A percentile compares a stretch with the other conserved stretches of the same genome.
phyloP scores from a whole-genome alignment of 305 asterid genomes.

The Monarda citriodora region DNA sequence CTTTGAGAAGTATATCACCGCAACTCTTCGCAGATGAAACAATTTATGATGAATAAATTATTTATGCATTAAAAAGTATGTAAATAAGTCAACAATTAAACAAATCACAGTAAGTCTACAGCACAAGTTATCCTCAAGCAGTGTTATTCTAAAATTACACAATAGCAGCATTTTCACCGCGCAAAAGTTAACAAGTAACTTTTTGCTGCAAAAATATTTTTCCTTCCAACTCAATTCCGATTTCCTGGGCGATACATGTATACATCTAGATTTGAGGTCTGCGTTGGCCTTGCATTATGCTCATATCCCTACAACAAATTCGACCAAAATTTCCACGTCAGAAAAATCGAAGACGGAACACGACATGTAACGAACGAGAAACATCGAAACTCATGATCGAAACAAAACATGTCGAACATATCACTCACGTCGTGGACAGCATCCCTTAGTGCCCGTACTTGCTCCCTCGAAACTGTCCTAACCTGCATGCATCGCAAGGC shows the following conservation, averaged over 20 bases:
- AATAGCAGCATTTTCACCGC: neutral
- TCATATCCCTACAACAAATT: slow-evolving; percentile 50
- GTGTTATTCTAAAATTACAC: neutral
- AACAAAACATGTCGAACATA: neutral
- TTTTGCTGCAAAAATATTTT: neutral
- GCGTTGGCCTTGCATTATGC: slow-evolving; percentile 69
- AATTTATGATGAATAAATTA: no score
- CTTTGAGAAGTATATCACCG: no score
- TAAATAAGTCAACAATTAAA: neutral
- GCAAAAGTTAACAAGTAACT: neutral
- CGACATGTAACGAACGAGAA: neutral
- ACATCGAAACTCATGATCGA: no score
- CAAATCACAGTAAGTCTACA: neutral
- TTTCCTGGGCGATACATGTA: slow-evolving; percentile 26
- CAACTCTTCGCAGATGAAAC: no score
- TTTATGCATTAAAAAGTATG: no score
- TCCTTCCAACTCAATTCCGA: neutral
- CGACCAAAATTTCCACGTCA: neutral
- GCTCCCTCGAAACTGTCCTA: slow-evolving; percentile 70
- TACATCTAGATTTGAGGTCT: slow-evolving; percentile 31
- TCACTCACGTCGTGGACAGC: slow-evolving; percentile 76
- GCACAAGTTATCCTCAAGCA: neutral
- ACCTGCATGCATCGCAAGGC: slow-evolving; percentile 38
- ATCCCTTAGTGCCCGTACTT: slow-evolving; percentile 40
- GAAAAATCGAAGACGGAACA: neutral